These are phyloP conservation scores for Rhodomyrtus psidioides DNA, from an alignment of 441 rosid genomes.

Conservation along the genomic window DNA sequence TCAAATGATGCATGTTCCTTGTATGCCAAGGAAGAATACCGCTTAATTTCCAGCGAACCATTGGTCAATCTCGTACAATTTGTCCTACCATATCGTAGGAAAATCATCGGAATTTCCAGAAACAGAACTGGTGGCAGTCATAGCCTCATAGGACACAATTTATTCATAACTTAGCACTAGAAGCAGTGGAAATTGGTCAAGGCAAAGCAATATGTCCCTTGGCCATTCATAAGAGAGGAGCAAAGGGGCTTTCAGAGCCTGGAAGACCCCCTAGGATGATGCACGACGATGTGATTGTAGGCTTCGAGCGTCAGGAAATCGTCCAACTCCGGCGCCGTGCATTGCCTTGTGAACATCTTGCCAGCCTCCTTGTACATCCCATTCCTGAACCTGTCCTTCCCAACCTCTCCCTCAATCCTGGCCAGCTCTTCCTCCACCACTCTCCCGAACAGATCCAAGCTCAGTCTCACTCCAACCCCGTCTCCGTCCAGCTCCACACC, in stretches of 20 bases:
- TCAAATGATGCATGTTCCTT: background rate
- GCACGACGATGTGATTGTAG: conserved; percentile 55
- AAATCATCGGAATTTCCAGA: background rate
- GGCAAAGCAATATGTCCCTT: background rate
- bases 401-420: conserved; percentile 77
- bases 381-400: conserved; percentile 59
- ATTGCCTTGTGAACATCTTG: conserved; percentile 64
- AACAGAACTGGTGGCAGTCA: background rate
- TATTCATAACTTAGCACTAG: background rate
- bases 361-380: conserved; percentile 74
- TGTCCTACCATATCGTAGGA: background rate
- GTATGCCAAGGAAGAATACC: background rate
- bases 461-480: conserved; percentile 63
- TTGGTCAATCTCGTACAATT: background rate
- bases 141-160: background rate
- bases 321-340: conserved; percentile 48
- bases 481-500: conserved; percentile 75
- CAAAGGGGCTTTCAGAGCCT: conserved; percentile 26
- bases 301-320: conserved; percentile 80
- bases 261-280: conserved; percentile 40
- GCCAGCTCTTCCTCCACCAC: conserved; percentile 86
- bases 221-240: background rate
- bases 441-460: conserved; percentile 50
- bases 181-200: background rate
- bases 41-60: background rate